Evolutionary conservation across 768 basidiomycete species (phyloP).

Genomic region (Collybia sp.): DNA sequence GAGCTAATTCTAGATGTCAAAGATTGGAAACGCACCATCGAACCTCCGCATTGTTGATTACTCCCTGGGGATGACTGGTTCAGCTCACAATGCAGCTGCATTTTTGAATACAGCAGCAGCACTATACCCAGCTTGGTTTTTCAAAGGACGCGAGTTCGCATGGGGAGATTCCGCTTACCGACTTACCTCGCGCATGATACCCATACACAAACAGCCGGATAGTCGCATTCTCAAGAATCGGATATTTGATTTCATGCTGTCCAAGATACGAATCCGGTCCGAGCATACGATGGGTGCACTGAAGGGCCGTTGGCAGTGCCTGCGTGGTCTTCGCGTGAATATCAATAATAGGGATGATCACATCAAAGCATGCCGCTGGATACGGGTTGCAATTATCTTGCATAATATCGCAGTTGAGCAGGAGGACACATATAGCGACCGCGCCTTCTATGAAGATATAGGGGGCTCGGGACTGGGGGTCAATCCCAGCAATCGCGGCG

Average conservation of each 20-base stretch:
- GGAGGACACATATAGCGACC: too few species aligned
- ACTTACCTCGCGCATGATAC: constrained; percentile 14
- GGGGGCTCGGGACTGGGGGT: too few species aligned
- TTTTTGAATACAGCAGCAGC: constrained; percentile 10
- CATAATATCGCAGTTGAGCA: constrained; percentile 27
- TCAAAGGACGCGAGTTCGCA: constrained; percentile 11
- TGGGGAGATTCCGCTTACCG: constrained; percentile 20
- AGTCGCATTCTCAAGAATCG: constrained; percentile 14
- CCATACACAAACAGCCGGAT: constrained; percentile 24
- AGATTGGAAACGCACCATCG: constrained; percentile 13
- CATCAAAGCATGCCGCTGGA: constrained; percentile 20
- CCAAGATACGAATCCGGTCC: constrained; percentile 19
- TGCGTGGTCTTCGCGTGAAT: constrained; percentile 18
- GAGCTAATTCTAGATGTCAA: background rate
- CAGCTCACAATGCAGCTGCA: constrained; percentile 16
- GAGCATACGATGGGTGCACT: constrained; percentile 29
- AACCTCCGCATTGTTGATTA: constrained; percentile 18
- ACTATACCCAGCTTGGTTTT: constrained; percentile 13
- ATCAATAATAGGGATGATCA: constrained; percentile 24
- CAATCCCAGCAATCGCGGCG: too few species aligned
- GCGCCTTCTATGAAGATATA: too few species aligned
- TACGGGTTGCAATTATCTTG: constrained; percentile 26
- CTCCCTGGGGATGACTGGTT: constrained; percentile 14
- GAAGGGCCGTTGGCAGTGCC: constrained; percentile 19
- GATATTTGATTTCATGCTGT: constrained; percentile 18